Base-by-base conservation (phyloP, 371 early-diverging fungal genomes). In the Fennellomyces sp. region DNA sequence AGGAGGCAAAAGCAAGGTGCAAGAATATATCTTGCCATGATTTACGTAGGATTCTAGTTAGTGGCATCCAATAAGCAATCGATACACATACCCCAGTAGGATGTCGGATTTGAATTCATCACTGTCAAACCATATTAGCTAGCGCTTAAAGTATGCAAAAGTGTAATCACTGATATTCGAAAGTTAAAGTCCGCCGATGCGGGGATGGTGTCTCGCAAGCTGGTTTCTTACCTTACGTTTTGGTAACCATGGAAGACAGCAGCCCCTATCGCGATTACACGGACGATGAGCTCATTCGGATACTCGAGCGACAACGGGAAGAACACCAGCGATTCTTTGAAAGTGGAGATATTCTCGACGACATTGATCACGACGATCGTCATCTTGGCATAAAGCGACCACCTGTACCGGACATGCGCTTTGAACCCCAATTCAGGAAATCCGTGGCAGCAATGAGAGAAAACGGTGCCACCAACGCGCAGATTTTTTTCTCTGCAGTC, bases 331-430 rank as follows among this genome's bases (percentile, higher is more conserved):
- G 59, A 15, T 63, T 63, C 30, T 63, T 59, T 25, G 66, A 61
- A 23, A 51, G 55, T 8, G 64, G 57, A 15, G 56, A 62, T 3
- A 47, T 26, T 17, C 23, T 59, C 33, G 67, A 66, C 53, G 58
- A 58, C 21, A 60, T 55, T 17, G 65, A 70, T 21, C 61, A 56
- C 35, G 38, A 54, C 41, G 39, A 31, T 58, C 62, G 54, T n/a
- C 52, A 33, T 39, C 21, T 30, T 29, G 47, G 56, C 52, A 23
- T 56, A 54, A 52, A 54, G 11, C 61, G 67, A 19, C 81, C 78
- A 17, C 64, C 73, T 23, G 61, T 81, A 17, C 81, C 81, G 2
- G 81, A 81, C n/a, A 65, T 78, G 68, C 72, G 81, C 0, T 81
- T 73, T 21, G 81, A 75, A 31, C 65, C 70, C 11, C 78, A 77